phyloP scores from a whole-genome alignment of 768 basidiomycete species.

The Pisolithus marmoratus region DNA sequence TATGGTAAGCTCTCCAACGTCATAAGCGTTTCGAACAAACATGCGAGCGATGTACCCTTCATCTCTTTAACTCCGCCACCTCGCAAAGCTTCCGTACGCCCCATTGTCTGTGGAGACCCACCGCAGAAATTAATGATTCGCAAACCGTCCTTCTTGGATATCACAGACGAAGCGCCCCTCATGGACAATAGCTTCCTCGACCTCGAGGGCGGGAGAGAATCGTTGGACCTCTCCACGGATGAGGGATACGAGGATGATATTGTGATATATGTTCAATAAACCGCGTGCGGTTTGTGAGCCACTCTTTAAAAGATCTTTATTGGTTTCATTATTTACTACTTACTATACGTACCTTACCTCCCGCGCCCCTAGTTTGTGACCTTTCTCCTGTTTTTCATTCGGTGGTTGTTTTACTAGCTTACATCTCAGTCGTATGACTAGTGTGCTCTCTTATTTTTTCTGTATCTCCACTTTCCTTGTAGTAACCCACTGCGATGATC shows the following conservation, averaged over 20 bases:
- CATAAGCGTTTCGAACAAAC: slow-evolving; percentile 1
- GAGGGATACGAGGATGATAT: slow-evolving; percentile 37
- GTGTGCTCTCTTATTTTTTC: neutral
- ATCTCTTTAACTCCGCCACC: slow-evolving; percentile 32
- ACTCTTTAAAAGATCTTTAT: slow-evolving; percentile 8
- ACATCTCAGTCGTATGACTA: neutral
- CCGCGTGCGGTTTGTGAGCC: neutral
- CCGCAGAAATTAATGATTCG: slow-evolving; percentile 51
- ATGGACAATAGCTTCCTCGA: slow-evolving; percentile 36
- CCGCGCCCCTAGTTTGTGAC: neutral
- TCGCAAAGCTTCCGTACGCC: neutral
- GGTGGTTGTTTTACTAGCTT: slow-evolving; percentile 13
- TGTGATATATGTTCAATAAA: slow-evolving; percentile 5
- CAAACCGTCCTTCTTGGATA: slow-evolving; percentile 71
- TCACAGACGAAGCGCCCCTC: slow-evolving; percentile 35
- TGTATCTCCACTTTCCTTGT: neutral
- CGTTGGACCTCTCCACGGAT: slow-evolving; percentile 35
- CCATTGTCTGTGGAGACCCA: slow-evolving; percentile 26
- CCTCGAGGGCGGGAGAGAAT: slow-evolving; percentile 31
- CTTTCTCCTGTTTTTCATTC: neutral
- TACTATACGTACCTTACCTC: slow-evolving; percentile 2
- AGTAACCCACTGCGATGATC: neutral
- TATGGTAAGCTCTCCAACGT: neutral
- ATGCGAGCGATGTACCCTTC: slow-evolving; percentile 26
- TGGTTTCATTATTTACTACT: slow-evolving; percentile 11